Evolutionary conservation across 371 early-diverging fungal genomes (phyloP).

Genomic region (Mucor lusitanicus): DNA sequence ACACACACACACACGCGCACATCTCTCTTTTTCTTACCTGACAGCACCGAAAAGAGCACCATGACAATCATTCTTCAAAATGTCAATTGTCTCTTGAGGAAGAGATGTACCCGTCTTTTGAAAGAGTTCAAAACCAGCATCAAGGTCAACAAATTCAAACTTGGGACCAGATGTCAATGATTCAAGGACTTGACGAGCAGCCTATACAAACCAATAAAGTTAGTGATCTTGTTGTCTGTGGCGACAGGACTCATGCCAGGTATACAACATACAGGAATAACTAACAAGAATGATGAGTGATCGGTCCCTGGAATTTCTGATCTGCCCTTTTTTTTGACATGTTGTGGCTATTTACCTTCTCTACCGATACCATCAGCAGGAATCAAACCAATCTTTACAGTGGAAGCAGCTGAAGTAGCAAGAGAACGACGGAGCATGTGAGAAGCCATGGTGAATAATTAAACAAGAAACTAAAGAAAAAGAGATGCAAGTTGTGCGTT

Average conservation of each 20-base stretch:
- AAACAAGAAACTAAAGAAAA: background rate
- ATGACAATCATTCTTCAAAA: constrained; percentile 77
- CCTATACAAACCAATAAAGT: constrained; percentile 53
- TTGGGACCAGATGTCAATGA: constrained; percentile 63
- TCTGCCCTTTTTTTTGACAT: too few species aligned
- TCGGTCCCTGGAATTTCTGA: background rate
- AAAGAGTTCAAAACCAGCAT: constrained; percentile 95
- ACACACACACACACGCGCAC: too few species aligned
- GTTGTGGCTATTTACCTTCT: constrained; percentile 69
- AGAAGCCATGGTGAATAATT: constrained; percentile 32
- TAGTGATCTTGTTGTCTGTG: too few species aligned
- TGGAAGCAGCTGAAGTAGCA: constrained; percentile 51
- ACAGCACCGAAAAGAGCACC: constrained; percentile 98
- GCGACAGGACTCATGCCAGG: too few species aligned
- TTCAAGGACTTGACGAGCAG: constrained; percentile 86
- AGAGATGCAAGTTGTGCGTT: background rate
- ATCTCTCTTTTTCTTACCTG: constrained; percentile 53
- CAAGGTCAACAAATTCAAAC: constrained; percentile 80
- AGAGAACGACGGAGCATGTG: constrained; percentile 56
- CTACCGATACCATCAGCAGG: constrained; percentile 95
- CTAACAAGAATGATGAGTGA: constrained; percentile 3
- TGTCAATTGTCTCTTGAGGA: constrained; percentile 82
- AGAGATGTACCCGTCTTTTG: constrained; percentile 89
- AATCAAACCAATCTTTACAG: constrained; percentile 86
- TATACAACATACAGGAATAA: constrained; percentile 31